phyloP scores from a whole-genome alignment of 148 eudicot species.

The Vaccinium corymbosum region DNA sequence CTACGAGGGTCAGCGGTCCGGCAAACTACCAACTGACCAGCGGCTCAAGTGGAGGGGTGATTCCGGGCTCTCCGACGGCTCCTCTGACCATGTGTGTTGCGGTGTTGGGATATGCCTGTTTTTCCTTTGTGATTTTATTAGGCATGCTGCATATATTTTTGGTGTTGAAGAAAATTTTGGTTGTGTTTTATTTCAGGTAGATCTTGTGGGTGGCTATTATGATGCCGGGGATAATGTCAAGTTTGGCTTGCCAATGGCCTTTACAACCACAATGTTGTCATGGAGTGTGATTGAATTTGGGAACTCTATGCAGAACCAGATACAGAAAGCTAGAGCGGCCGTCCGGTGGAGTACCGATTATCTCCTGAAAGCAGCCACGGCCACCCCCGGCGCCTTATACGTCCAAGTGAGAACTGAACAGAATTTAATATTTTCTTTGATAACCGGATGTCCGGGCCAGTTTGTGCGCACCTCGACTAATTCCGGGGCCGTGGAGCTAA shows the following conservation, averaged over 20 bases:
- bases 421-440: neutral
- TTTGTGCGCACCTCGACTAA: too few relatives aligned
- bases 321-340: conserved; percentile 56
- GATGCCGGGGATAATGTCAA: conserved; percentile 94
- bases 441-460: too few relatives aligned
- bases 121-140: neutral
- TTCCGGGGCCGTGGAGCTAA: too few relatives aligned
- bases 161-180: neutral
- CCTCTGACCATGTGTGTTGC: conserved; percentile 36
- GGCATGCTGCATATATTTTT: neutral
- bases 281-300: conserved; percentile 89
- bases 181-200: conserved; percentile 39
- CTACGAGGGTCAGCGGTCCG: conserved; percentile 84
- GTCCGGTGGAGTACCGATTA: conserved; percentile 82
- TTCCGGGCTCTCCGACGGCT: conserved; percentile 72
- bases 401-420: conserved; percentile 50
- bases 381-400: conserved; percentile 64
- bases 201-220: conserved; percentile 85
- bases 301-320: conserved; percentile 52
- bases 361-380: conserved; percentile 78
- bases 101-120: neutral
- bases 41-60: conserved; percentile 65
- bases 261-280: conserved; percentile 66
- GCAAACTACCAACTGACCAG: conserved; percentile 53
- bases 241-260: conserved; percentile 94